Evolutionary conservation across 2,329 filamentous ascomycete species (phyloP).

Genomic region (Curvularia verruculosa): DNA sequence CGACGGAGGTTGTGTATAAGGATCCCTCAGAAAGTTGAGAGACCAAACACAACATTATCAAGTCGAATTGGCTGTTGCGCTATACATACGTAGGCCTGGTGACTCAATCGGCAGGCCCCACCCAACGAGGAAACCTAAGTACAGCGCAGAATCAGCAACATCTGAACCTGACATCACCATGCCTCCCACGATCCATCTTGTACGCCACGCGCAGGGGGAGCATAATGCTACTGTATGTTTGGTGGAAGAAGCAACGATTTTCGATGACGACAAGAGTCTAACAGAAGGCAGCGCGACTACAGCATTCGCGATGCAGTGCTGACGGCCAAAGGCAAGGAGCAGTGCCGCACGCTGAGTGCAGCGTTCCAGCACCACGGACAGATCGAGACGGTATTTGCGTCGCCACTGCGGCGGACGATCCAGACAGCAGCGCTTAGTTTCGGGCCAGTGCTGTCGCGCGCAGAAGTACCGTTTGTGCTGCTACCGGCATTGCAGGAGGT

Average conservation of each 20-base stretch:
- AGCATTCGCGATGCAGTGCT: slow-evolving; percentile 76
- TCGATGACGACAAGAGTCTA: neutral
- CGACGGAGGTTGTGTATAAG: neutral
- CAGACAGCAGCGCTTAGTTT: slow-evolving; percentile 78
- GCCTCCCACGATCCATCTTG: slow-evolving; percentile 52
- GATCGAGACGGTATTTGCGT: slow-evolving; percentile 75
- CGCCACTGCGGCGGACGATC: slow-evolving; percentile 80
- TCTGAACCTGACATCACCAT: slow-evolving; percentile 22
- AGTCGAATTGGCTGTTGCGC: neutral
- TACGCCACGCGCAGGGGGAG: slow-evolving; percentile 75
- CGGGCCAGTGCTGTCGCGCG: slow-evolving; percentile 52
- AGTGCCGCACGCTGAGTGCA: slow-evolving; percentile 70
- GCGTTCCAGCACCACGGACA: slow-evolving; percentile 64
- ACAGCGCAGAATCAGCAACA: slow-evolving; percentile 10
- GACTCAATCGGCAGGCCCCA: slow-evolving; percentile 16
- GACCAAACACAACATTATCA: neutral
- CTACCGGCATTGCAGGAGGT: slow-evolving; percentile 82
- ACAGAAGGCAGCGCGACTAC: slow-evolving; percentile 65
- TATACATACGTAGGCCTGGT: slow-evolving; percentile 10
- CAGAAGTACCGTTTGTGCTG: slow-evolving; percentile 59
- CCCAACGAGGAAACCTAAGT: slow-evolving; percentile 1
- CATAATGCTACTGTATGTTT: slow-evolving; percentile 67
- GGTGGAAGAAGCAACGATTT: neutral
- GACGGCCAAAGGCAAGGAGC: slow-evolving; percentile 74
- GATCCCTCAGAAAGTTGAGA: neutral